These are phyloP conservation scores for Nissolia schottii DNA, from an alignment of 306 rosid genomes.

Conservation along the genomic window DNA sequence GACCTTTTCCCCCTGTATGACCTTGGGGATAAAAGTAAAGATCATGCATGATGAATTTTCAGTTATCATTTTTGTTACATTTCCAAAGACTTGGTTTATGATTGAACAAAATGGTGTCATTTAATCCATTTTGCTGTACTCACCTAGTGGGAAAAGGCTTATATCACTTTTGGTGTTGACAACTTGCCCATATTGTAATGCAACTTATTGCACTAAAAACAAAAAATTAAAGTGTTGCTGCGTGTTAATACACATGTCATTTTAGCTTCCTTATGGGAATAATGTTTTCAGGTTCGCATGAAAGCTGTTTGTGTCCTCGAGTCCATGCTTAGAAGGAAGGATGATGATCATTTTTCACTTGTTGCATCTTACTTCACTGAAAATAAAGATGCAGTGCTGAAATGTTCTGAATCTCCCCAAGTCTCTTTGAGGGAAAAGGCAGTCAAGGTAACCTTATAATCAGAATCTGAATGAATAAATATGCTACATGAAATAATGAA, in stretches of 20 bases:
- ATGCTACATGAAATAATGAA: neutral
- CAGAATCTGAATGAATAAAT: neutral
- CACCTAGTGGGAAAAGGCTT: too few relatives aligned
- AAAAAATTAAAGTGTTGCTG: neutral
- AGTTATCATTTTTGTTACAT: neutral
- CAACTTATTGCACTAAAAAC: neutral
- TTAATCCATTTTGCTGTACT: neutral
- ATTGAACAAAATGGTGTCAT: too few relatives aligned
- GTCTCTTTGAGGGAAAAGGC: conserved; percentile 93
- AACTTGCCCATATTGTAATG: conserved; percentile 1
- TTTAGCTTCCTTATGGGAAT: conserved; percentile 1
- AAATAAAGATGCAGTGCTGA: conserved; percentile 62
- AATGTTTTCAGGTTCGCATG: conserved; percentile 81
- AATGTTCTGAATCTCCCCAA: conserved; percentile 94
- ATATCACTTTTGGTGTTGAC: neutral
- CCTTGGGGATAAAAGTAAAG: neutral
- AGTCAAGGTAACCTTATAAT: conserved; percentile 55
- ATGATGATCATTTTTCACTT: conserved; percentile 55
- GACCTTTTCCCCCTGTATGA: neutral
- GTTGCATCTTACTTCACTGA: conserved; percentile 72
- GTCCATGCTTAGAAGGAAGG: conserved; percentile 75
- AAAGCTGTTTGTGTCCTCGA: conserved; percentile 96
- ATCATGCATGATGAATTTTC: neutral
- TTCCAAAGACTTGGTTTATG: too few relatives aligned
- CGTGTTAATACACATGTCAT: neutral